Evolutionary conservation across 1,139 yeast species (phyloP).

Genomic region (Saccharomyces hybrid): DNA sequence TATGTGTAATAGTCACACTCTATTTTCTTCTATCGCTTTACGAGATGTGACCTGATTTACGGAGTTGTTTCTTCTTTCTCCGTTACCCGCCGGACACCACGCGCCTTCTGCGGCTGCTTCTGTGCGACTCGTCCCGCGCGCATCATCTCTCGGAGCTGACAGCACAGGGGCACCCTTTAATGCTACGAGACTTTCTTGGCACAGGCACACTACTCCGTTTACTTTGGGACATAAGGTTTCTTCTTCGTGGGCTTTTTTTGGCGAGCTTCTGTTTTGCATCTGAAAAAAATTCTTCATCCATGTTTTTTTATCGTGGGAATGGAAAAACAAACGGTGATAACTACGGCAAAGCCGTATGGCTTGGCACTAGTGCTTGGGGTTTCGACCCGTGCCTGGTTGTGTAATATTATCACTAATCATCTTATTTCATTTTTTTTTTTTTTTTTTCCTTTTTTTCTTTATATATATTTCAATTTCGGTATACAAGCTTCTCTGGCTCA

Average conservation of each 20-base stretch:
- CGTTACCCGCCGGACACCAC: background rate
- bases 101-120: background rate
- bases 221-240: background rate
- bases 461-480: background rate
- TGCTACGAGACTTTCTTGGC: background rate
- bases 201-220: background rate
- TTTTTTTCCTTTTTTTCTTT: background rate
- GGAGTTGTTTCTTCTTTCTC: background rate
- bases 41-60: background rate
- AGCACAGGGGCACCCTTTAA: background rate
- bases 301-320: background rate
- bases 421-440: background rate
- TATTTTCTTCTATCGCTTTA: background rate
- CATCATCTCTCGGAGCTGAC: background rate
- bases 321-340: background rate
- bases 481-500: background rate
- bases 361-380: background rate
- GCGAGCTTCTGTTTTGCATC: background rate
- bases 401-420: background rate
- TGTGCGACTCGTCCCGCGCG: background rate
- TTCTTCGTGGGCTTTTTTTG: background rate
- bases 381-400: constrained; percentile 1
- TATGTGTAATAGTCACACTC: background rate
- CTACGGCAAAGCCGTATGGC: constrained; percentile 1
- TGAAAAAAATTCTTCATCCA: background rate